Conservation (phyloP, 2,329 filamentous ascomycete genomes). For the Aspergillus hortae region DNA sequence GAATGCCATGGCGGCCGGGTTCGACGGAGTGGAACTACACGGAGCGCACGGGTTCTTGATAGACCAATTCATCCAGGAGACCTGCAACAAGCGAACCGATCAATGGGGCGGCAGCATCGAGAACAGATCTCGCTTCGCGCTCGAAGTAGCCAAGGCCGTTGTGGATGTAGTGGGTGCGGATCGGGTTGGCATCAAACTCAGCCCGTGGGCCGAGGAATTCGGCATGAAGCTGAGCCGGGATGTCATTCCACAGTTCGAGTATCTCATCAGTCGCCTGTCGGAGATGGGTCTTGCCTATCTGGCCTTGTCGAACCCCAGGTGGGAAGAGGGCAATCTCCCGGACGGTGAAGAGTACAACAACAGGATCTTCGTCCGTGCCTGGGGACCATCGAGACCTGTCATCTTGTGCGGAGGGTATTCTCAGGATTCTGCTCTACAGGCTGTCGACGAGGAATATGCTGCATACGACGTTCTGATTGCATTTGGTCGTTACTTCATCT, state of each 20-base stretch:
- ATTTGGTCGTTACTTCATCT: conserved; percentile 40
- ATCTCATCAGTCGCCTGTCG: conserved; percentile 53
- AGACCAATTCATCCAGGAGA: conserved; percentile 50
- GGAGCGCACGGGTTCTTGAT: conserved; percentile 50
- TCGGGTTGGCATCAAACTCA: conserved; percentile 46
- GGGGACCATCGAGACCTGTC: conserved; percentile 38
- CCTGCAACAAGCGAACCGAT: conserved; percentile 48
- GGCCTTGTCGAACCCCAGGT: conserved; percentile 40
- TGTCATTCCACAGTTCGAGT: conserved; percentile 55
- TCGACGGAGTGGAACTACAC: conserved; percentile 52
- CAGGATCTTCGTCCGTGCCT: conserved; percentile 38
- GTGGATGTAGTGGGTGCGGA: conserved; percentile 44
- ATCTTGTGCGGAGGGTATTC: conserved; percentile 51
- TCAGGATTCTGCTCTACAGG: conserved; percentile 36
- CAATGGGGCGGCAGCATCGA: conserved; percentile 50
- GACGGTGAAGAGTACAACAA: conserved; percentile 28
- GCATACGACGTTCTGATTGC: conserved; percentile 23
- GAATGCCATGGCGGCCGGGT: conserved; percentile 55
- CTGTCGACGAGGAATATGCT: conserved; percentile 30
- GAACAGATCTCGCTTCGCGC: conserved; percentile 51
- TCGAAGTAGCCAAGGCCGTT: conserved; percentile 49
- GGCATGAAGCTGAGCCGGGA: conserved; percentile 56
- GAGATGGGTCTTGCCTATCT: conserved; percentile 57
- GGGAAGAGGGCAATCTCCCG: conserved; percentile 54
- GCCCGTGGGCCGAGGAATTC: conserved; percentile 40